Conservation (phyloP, 345 rosid species). For the Dipteronia sinensis region DNA sequence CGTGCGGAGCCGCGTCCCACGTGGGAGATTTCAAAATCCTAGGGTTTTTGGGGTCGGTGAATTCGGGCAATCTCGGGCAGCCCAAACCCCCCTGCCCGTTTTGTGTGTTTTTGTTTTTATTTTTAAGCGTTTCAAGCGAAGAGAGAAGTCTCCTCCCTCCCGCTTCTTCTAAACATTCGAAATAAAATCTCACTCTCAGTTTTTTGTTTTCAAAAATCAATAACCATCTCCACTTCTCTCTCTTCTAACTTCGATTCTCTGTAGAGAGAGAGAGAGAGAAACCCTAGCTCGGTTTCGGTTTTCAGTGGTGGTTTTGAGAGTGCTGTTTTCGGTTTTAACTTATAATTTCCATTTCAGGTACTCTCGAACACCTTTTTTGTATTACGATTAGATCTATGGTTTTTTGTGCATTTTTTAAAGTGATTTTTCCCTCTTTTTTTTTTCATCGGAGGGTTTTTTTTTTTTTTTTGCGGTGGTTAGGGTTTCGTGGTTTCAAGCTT, state of each 20-base stretch:
- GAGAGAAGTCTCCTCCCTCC: slow-evolving; percentile 35
- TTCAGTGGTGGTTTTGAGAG: neutral
- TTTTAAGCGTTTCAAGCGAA: neutral
- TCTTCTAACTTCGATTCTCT: neutral
- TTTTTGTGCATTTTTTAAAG: slow-evolving; percentile 16
- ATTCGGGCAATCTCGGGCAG: slow-evolving; percentile 22
- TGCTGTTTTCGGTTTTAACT: slow-evolving; percentile 9
- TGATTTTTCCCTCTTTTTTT: neutral
- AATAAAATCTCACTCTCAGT: slow-evolving; percentile 14
- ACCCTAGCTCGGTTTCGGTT: slow-evolving; percentile 30
- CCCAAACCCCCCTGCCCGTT: slow-evolving; percentile 24
- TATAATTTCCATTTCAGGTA: slow-evolving; percentile 21
- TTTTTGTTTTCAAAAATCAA: neutral
- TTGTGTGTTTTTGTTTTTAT: neutral
- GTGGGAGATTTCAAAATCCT: slow-evolving; percentile 37
- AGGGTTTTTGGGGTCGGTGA: slow-evolving; percentile 41
- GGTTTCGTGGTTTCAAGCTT: neutral
- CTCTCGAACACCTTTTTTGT: neutral
- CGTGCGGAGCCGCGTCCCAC: slow-evolving; percentile 10
- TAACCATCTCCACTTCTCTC: neutral
- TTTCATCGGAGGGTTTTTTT: slow-evolving; percentile 12
- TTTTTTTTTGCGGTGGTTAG: neutral
- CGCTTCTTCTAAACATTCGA: slow-evolving; percentile 75
- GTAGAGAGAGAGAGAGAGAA: slow-evolving; percentile 3
- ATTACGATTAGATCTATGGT: slow-evolving; percentile 25